phyloP scores from a whole-genome alignment of 768 basidiomycete genomes.

The Phylloporus scabripes region DNA sequence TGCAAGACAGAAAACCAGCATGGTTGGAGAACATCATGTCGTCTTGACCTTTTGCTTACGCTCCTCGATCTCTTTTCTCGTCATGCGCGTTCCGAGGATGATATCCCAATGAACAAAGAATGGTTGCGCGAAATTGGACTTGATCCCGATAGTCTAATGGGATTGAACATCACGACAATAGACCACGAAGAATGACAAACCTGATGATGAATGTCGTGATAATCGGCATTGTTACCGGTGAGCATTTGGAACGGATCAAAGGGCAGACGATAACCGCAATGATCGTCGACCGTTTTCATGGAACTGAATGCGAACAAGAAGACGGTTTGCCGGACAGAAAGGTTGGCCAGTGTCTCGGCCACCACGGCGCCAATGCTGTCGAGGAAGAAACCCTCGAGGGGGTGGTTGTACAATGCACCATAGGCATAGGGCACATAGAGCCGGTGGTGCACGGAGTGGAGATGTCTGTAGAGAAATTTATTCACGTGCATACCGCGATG shows the following conservation, averaged over 20 bases:
- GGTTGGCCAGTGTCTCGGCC: constrained; percentile 60
- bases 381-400: constrained; percentile 87
- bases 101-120: constrained; percentile 95
- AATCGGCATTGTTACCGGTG: constrained; percentile 88
- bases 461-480: constrained; percentile 82
- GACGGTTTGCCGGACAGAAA: constrained; percentile 79
- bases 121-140: constrained; percentile 92
- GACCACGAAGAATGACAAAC: constrained; percentile 33
- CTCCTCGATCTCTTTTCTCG: constrained; percentile 56
- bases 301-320: constrained; percentile 80
- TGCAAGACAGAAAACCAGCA: background rate
- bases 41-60: constrained; percentile 38
- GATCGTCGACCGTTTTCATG: constrained; percentile 92
- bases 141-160: constrained; percentile 62
- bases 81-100: constrained; percentile 80
- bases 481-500: constrained; percentile 90
- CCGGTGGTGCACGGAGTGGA: constrained; percentile 93
- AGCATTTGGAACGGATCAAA: constrained; percentile 89
- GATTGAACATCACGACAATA: background rate
- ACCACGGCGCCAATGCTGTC: constrained; percentile 78
- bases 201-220: constrained; percentile 98
- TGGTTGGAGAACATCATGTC: constrained; percentile 1
- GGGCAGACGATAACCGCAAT: constrained; percentile 85
- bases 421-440: constrained; percentile 97
- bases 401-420: constrained; percentile 96